A percentile compares a stretch with the other conserved stretches of the same genome.
Conservation (phyloP, 202 grass and related monocot genomes). For the Cymbopogon flexuosus region DNA sequence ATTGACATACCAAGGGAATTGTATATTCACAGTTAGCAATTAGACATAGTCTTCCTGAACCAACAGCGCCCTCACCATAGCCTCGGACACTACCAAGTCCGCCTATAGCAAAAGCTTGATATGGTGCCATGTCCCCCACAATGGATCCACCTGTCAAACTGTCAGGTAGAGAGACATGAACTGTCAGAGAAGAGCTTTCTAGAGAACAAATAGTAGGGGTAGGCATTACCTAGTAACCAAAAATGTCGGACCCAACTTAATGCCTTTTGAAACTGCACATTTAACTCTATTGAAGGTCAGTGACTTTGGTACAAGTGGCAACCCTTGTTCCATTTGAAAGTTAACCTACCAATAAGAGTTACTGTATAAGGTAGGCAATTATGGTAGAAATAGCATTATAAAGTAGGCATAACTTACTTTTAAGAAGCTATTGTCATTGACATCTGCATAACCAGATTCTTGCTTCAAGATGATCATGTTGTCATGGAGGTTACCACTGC, state of each 20-base stretch:
- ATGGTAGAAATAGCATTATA: constrained; percentile 17
- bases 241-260: constrained; percentile 85
- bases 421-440: constrained; percentile 69
- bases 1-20: constrained; percentile 78
- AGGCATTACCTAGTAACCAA: constrained; percentile 66
- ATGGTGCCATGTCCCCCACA: constrained; percentile 97
- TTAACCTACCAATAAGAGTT: constrained; percentile 57
- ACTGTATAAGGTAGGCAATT: constrained; percentile 18
- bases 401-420: constrained; percentile 57
- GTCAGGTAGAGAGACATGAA: constrained; percentile 37
- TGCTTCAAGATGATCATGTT: constrained; percentile 99
- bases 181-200: constrained; percentile 9
- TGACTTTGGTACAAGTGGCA: constrained; percentile 78
- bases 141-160: constrained; percentile 92
- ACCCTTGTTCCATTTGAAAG: constrained; percentile 98
- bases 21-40: constrained; percentile 83
- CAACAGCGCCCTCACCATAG: constrained; percentile 88
- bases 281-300: constrained; percentile 91
- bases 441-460: constrained; percentile 75
- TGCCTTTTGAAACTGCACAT: constrained; percentile 73
- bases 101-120: constrained; percentile 95
- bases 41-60: constrained; percentile 84
- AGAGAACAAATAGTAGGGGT: constrained; percentile 9
- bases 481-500: constrained; percentile 80
- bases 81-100: constrained; percentile 86